These are phyloP conservation scores for Zygotorulaspora florentina DNA, from an alignment of 805 yeast genomes.

Conservation along the genomic window DNA sequence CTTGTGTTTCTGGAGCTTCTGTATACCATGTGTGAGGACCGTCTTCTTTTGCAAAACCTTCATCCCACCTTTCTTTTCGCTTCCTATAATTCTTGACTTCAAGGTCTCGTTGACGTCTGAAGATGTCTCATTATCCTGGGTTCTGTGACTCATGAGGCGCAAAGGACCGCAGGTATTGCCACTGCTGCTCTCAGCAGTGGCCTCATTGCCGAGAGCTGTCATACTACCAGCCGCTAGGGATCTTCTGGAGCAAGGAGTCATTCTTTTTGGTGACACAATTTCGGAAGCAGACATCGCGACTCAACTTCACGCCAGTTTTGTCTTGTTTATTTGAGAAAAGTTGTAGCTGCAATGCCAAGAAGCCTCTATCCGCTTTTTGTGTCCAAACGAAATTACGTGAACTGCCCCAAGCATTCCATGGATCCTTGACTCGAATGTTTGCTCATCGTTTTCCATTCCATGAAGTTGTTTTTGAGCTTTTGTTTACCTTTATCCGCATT, in stretches of 20 bases:
- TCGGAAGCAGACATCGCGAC: conserved; percentile 1
- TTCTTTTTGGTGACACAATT: conserved; percentile 1
- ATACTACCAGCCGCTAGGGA: neutral
- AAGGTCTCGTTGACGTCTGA: too few relatives aligned
- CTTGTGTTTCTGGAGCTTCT: conserved; percentile 11
- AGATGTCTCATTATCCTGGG: too few relatives aligned
- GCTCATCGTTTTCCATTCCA: too few relatives aligned
- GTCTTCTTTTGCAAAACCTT: neutral
- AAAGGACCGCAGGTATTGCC: neutral
- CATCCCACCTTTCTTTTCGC: neutral
- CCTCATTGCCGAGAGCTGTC: neutral
- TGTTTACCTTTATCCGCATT: conserved; percentile 10
- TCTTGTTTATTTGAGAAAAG: too few relatives aligned
- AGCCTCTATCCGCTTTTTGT: neutral
- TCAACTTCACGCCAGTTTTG: too few relatives aligned
- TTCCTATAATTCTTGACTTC: neutral
- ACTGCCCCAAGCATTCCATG: too few relatives aligned
- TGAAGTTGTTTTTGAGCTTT: neutral
- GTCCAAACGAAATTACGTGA: too few relatives aligned
- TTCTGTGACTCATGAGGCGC: too few relatives aligned
- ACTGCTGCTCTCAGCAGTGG: neutral
- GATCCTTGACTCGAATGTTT: too few relatives aligned
- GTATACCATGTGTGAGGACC: conserved; percentile 6
- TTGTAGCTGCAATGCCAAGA: neutral
- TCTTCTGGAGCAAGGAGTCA: neutral